Conservation (phyloP, 2,329 filamentous ascomycete species). For the Chalaropsis ovoidea region DNA sequence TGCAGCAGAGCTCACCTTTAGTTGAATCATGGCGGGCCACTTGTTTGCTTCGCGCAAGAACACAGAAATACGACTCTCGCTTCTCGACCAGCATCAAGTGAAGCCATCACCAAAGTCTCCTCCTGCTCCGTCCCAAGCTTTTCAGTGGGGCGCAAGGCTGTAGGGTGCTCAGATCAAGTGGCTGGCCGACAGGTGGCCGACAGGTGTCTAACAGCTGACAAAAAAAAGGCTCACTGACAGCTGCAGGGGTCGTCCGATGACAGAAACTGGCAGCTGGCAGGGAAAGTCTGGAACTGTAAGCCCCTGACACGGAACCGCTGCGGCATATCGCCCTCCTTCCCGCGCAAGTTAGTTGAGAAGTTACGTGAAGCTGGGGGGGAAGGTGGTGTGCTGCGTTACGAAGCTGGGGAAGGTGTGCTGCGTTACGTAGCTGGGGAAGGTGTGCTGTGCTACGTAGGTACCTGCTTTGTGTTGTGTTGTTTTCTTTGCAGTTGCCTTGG, state of each 20-base stretch:
- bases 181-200: no score
- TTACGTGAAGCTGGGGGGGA: background rate
- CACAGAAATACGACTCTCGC: background rate
- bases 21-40: constrained; percentile 67
- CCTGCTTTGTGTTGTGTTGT: constrained; percentile 7
- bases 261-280: background rate
- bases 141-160: constrained; percentile 13
- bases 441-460: background rate
- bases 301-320: background rate
- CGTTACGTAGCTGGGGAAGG: background rate
- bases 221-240: background rate
- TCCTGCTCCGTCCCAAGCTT: background rate
- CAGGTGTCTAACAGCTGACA: background rate
- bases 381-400: background rate
- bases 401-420: background rate
- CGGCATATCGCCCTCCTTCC: constrained; percentile 1
- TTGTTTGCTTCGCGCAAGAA: constrained; percentile 12
- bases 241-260: background rate
- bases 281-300: background rate
- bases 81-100: background rate
- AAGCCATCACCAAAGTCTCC: constrained; percentile 10
- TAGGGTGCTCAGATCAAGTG: no score
- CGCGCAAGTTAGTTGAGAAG: background rate
- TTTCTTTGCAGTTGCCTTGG: background rate
- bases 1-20: constrained; percentile 51